Conservation (phyloP, 2,329 filamentous ascomycete species). For the Coleophoma crateriformis region DNA sequence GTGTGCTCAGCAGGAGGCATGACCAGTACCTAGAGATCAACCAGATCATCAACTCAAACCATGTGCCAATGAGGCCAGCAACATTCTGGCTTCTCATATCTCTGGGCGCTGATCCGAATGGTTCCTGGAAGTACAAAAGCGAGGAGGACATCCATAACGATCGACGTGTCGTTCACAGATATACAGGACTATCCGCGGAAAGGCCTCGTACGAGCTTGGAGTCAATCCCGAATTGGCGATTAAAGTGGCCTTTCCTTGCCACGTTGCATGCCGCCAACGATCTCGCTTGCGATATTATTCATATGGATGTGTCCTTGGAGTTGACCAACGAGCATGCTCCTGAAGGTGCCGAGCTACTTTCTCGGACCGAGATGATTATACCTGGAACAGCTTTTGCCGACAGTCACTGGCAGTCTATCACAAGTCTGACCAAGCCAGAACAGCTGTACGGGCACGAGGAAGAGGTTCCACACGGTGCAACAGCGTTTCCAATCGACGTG, state of each 20-base stretch:
- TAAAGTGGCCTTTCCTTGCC: constrained; percentile 50
- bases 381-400: constrained; percentile 46
- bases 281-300: constrained; percentile 51
- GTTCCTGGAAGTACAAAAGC: constrained; percentile 9
- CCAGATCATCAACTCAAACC: constrained; percentile 4
- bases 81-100: constrained; percentile 23
- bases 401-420: constrained; percentile 56
- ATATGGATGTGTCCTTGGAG: constrained; percentile 57
- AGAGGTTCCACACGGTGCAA: constrained; percentile 23
- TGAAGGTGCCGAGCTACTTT: constrained; percentile 52
- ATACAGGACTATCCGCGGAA: constrained; percentile 14
- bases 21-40: constrained; percentile 13
- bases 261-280: constrained; percentile 45
- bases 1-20: constrained; percentile 15
- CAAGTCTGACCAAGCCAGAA: constrained; percentile 49
- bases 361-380: constrained; percentile 53
- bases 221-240: constrained; percentile 52
- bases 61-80: constrained; percentile 14
- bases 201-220: constrained; percentile 33
- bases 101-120: constrained; percentile 10
- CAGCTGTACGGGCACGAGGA: constrained; percentile 44
- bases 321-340: constrained; percentile 53
- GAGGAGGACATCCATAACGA: constrained; percentile 16
- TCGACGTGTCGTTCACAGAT: constrained; percentile 16
- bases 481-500: constrained; percentile 9